Conservation (phyloP, 1,284 basidiomycete genomes). For the Ceratobasidium sp. region DNA sequence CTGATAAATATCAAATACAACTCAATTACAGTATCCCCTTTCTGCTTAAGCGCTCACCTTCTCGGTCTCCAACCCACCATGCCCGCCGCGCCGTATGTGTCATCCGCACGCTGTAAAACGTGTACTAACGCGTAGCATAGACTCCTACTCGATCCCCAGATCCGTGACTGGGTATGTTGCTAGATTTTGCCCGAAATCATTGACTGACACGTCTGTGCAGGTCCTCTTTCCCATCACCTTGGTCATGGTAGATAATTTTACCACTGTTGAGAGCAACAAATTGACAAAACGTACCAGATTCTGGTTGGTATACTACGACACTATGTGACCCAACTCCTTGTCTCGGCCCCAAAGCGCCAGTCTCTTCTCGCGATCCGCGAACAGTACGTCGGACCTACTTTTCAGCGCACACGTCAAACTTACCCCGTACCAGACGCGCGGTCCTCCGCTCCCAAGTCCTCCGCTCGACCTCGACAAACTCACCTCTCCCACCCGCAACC, state of each 20-base stretch:
- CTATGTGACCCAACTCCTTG: slow-evolving; percentile 90
- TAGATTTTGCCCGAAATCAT: background rate
- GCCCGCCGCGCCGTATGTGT: slow-evolving; percentile 31
- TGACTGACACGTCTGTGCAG: slow-evolving; percentile 50
- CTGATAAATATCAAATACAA: slow-evolving; percentile 12
- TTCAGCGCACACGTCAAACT: slow-evolving; percentile 33
- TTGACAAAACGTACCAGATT: slow-evolving; percentile 68
- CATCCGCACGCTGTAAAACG: background rate
- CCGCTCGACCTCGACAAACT: slow-evolving; percentile 81
- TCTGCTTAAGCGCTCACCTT: background rate
- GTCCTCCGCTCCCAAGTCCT: slow-evolving; percentile 86
- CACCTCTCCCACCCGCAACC: slow-evolving; percentile 79
- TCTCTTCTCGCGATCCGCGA: slow-evolving; percentile 86
- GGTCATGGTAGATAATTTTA: slow-evolving; percentile 81
- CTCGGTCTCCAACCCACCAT: slow-evolving; percentile 14
- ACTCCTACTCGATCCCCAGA: slow-evolving; percentile 92
- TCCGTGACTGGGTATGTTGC: slow-evolving; percentile 81
- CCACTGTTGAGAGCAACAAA: background rate
- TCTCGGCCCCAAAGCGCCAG: slow-evolving; percentile 86
- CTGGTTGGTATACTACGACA: slow-evolving; percentile 94
- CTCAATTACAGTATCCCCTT: background rate
- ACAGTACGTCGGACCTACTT: slow-evolving; percentile 76
- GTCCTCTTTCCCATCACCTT: slow-evolving; percentile 96
- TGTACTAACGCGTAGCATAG: slow-evolving; percentile 54
- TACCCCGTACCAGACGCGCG: slow-evolving; percentile 73